A percentile compares a stretch with the other conserved stretches of the same genome.
Conservation (phyloP, 352 stramenopile genomes). For the Phytophthora melonis region DNA sequence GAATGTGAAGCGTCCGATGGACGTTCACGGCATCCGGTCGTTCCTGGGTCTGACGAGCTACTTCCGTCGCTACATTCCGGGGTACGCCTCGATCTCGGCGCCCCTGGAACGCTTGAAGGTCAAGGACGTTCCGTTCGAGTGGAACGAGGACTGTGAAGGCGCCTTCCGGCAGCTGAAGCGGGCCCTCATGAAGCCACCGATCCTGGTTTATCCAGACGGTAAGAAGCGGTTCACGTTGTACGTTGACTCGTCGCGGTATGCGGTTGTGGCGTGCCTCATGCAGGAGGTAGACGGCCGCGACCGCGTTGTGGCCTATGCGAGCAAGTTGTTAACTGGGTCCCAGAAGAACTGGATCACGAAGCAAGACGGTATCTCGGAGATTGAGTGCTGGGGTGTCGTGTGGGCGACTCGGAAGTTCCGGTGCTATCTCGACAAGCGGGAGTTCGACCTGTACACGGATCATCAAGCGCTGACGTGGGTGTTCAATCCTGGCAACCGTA, state of each 20-base stretch:
- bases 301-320: too few species aligned
- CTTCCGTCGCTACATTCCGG: conserved; percentile 7
- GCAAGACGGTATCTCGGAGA: neutral
- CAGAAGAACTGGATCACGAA: conserved; percentile 3
- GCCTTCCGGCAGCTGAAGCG: conserved; percentile 13
- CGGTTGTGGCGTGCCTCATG: too few species aligned
- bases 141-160: conserved; percentile 4
- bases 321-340: neutral
- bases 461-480: too few species aligned
- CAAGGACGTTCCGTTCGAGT: neutral
- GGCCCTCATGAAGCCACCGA: neutral
- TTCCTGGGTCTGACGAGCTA: conserved; percentile 7
- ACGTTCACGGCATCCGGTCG: neutral
- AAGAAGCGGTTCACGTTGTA: conserved; percentile 7
- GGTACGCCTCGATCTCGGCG: conserved; percentile 1
- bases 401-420: conserved; percentile 1
- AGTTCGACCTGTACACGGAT: too few species aligned
- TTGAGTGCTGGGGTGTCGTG: neutral
- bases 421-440: neutral
- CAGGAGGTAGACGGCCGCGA: too few species aligned
- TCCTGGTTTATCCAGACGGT: conserved; percentile 6
- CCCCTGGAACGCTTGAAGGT: conserved; percentile 7
- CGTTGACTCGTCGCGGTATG: conserved; percentile 6
- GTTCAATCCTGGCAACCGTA: too few species aligned
- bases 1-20: neutral